These are phyloP conservation scores for Beauveria bassiana DNA, from an alignment of 2,329 filamentous ascomycete species.

Conservation along the genomic window DNA sequence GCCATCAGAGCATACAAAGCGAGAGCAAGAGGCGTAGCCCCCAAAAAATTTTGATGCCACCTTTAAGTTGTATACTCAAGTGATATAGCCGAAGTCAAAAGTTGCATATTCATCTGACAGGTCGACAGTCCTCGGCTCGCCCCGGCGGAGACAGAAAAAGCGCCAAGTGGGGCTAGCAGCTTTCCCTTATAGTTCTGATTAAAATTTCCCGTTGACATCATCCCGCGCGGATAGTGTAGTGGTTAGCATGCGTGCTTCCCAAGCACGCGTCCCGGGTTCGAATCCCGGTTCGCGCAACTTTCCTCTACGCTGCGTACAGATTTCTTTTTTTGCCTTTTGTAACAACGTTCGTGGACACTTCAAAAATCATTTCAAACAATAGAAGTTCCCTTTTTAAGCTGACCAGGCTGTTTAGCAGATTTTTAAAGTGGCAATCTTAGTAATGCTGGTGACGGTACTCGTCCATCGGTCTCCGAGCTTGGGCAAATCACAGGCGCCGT, in stretches of 20 bases:
- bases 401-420: not conserved
- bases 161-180: not conserved
- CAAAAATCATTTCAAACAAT: no score
- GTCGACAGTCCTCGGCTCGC: no score
- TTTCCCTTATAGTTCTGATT: not conserved
- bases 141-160: not conserved
- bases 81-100: no score
- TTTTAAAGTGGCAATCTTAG: not conserved
- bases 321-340: not conserved
- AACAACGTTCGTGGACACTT: no score
- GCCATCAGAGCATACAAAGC: no score
- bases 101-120: no score
- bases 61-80: no score
- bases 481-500: conserved; percentile 8
- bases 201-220: not conserved
- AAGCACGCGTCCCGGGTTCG: conserved; percentile 13
- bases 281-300: conserved; percentile 13
- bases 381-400: no score
- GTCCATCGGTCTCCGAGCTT: conserved; percentile 10
- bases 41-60: no score
- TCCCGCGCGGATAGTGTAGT: conserved; percentile 13
- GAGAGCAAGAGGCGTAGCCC: no score
- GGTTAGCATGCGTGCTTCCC: conserved; percentile 14
- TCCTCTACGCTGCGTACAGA: conserved; percentile 7
- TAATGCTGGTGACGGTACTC: conserved; percentile 9